A percentile compares a stretch with the other conserved stretches of the same genome.
Evolutionary conservation across 2,329 filamentous ascomycete species (phyloP).

Genomic region (Beauveria australis): DNA sequence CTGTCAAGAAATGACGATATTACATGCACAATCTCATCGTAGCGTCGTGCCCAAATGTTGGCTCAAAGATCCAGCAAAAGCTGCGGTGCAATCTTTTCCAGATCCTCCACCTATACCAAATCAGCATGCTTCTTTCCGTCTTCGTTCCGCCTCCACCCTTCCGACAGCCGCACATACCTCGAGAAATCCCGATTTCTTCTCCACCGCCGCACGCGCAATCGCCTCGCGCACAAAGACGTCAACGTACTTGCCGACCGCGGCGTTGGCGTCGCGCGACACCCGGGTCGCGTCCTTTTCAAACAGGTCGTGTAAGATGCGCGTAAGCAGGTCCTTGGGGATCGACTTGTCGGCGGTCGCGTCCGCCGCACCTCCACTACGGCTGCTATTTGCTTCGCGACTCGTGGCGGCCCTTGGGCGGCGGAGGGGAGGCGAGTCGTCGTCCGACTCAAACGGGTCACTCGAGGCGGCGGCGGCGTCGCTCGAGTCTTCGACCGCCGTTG

Average conservation of each 20-base stretch:
- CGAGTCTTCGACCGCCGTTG: conserved; percentile 16
- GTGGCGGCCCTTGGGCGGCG: conserved; percentile 11
- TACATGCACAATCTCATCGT: background rate
- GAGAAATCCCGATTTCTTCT: conserved; percentile 61
- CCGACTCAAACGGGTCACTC: conserved; percentile 28
- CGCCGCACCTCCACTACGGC: conserved; percentile 15
- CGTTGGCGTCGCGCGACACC: conserved; percentile 70
- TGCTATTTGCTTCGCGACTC: background rate
- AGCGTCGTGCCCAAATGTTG: background rate
- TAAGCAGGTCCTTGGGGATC: conserved; percentile 68
- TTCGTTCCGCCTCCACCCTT: background rate
- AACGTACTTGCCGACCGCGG: conserved; percentile 72
- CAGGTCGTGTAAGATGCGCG: conserved; percentile 68
- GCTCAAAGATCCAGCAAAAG: conserved; percentile 74
- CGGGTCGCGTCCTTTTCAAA: conserved; percentile 65
- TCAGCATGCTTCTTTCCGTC: background rate
- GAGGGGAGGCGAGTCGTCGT: conserved; percentile 18
- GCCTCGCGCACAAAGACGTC: conserved; percentile 88
- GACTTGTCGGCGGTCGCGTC: conserved; percentile 31
- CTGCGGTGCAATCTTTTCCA: conserved; percentile 82
- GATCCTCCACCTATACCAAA: conserved; percentile 61
- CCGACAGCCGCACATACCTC: conserved; percentile 44
- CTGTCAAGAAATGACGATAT: background rate
- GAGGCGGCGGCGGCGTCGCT: conserved; percentile 17
- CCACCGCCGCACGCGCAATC: conserved; percentile 67